Evolutionary conservation across 345 rosid species (phyloP).

Genomic region (Pistacia integerrima): DNA sequence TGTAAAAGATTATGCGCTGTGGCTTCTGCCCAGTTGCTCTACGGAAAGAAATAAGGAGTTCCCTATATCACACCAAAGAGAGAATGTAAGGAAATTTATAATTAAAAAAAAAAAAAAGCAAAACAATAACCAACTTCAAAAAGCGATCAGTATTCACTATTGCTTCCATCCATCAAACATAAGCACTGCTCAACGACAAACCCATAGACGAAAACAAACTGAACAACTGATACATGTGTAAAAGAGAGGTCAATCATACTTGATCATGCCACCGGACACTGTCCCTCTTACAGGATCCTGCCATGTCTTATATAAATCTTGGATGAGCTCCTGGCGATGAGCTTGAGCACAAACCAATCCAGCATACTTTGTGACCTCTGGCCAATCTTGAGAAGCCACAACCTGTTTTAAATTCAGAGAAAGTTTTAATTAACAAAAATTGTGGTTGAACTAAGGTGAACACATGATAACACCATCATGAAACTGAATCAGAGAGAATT

Average conservation of each 20-base stretch:
- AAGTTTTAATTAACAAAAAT: not conserved
- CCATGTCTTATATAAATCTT: constrained; percentile 91
- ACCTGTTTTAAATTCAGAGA: constrained; percentile 48
- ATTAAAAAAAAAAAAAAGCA: not conserved
- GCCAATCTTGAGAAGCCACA: constrained; percentile 99
- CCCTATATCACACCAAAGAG: constrained; percentile 45
- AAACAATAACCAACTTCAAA: not conserved
- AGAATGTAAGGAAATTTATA: not conserved
- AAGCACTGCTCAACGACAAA: constrained; percentile 7
- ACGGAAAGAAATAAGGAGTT: constrained; percentile 91
- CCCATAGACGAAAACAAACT: not conserved
- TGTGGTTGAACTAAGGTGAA: not conserved
- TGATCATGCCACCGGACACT: constrained; percentile 97
- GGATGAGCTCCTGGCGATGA: constrained; percentile 98
- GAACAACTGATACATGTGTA: too few species aligned
- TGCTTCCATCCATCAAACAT: not conserved
- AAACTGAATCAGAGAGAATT: not conserved
- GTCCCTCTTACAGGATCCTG: constrained; percentile 92
- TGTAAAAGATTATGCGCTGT: constrained; percentile 90
- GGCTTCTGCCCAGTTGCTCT: constrained; percentile 97
- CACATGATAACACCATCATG: not conserved
- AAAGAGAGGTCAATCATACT: constrained; percentile 42
- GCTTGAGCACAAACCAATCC: constrained; percentile 99
- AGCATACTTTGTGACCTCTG: constrained; percentile 96
- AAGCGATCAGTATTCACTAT: not conserved